These are phyloP conservation scores for Tetraselmis chui DNA, from an alignment of 139 green algal genomes.

Conservation along the genomic window DNA sequence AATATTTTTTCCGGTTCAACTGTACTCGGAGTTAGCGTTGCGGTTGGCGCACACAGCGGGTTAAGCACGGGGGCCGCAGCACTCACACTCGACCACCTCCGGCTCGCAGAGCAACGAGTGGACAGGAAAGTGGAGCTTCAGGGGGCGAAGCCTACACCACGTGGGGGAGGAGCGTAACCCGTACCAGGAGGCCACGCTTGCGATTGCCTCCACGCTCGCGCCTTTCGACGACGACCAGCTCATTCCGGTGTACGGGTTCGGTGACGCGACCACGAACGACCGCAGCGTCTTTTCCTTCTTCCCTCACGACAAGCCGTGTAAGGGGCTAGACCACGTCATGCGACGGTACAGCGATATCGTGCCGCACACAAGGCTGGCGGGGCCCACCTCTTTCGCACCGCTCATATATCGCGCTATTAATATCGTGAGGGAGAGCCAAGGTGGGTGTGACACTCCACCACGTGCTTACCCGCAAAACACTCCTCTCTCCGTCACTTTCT, in stretches of 20 bases:
- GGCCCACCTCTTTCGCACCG: slow-evolving; percentile 72
- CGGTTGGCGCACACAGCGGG: too few species aligned
- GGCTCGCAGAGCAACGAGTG: slow-evolving; percentile 41
- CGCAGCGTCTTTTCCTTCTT: slow-evolving; percentile 35
- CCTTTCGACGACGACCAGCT: slow-evolving; percentile 67
- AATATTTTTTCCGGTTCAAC: too few species aligned
- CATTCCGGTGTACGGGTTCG: slow-evolving; percentile 64
- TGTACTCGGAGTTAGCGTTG: too few species aligned
- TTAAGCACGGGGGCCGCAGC: too few species aligned
- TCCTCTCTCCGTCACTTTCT: slow-evolving; percentile 11
- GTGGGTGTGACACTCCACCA: too few species aligned
- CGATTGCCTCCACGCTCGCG: slow-evolving; percentile 41
- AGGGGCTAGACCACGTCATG: slow-evolving; percentile 38
- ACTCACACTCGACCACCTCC: too few species aligned
- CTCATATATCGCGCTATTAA: slow-evolving; percentile 49
- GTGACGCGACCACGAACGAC: slow-evolving; percentile 38
- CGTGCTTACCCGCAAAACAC: slow-evolving; percentile 6
- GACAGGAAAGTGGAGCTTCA: slow-evolving; percentile 43
- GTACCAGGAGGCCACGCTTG: slow-evolving; percentile 42
- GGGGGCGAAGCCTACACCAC: slow-evolving; percentile 34
- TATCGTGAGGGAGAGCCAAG: slow-evolving; percentile 31
- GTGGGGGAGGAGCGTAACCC: slow-evolving; percentile 28
- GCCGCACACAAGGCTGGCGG: slow-evolving; percentile 37
- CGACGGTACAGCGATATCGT: slow-evolving; percentile 31
- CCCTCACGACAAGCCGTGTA: slow-evolving; percentile 23